Conservation (phyloP, 2,329 filamentous ascomycete species). For the Sporothrix globosa region DNA sequence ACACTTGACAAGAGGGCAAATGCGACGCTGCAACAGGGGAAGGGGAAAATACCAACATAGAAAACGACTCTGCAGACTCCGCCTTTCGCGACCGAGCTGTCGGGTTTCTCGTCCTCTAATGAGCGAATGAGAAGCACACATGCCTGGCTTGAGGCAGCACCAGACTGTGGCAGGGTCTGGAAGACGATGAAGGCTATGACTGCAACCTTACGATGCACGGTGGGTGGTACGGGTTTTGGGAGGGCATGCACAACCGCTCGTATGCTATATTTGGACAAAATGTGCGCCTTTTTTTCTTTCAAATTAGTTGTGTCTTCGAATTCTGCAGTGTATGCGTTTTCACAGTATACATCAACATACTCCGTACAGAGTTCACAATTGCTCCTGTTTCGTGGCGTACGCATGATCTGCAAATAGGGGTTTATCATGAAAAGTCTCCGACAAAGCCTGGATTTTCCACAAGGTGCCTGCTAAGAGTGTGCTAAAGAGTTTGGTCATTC, state of each 20-base stretch:
- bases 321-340: conserved; percentile 9
- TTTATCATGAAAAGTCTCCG: neutral
- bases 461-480: too few relatives aligned
- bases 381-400: neutral
- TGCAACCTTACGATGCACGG: neutral
- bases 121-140: neutral
- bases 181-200: neutral
- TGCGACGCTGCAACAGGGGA: conserved; percentile 2
- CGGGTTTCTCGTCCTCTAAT: conserved; percentile 8
- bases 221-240: neutral
- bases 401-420: conserved; percentile 16
- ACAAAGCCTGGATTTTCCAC: neutral
- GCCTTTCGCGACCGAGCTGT: conserved; percentile 30
- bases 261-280: conserved; percentile 27
- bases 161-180: neutral
- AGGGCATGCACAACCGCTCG: conserved; percentile 14
- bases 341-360: neutral
- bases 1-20: neutral
- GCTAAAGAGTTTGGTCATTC: neutral
- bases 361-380: too few relatives aligned
- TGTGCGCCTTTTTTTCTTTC: neutral
- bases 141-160: neutral
- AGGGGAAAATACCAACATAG: neutral
- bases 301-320: neutral
- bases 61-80: neutral